A percentile compares a stretch with the other conserved stretches of the same genome.
These are phyloP conservation scores for Talaromyces pinophilus DNA, from an alignment of 2,329 filamentous ascomycete genomes.

Conservation along the genomic window DNA sequence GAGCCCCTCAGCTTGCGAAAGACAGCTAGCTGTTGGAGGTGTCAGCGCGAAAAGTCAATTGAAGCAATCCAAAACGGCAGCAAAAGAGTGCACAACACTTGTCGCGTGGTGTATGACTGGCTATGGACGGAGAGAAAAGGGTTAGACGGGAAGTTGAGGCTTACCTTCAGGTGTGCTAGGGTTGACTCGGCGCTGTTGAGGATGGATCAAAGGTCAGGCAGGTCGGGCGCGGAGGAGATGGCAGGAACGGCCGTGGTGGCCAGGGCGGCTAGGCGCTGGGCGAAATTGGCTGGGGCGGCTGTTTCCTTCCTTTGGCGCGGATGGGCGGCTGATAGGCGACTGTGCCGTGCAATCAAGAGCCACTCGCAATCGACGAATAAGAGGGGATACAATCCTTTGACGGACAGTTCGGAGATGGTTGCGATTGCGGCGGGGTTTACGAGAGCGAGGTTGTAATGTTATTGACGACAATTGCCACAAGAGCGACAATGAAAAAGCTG, in stretches of 20 bases:
- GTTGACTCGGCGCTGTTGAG: slow-evolving; percentile 12
- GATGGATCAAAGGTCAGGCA: slow-evolving; percentile 17
- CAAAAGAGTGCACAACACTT: not conserved
- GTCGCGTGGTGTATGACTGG: not conserved
- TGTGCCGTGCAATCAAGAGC: not conserved
- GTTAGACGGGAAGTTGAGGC: not conserved
- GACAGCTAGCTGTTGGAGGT: slow-evolving; percentile 11
- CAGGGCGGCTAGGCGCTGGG: slow-evolving; percentile 11
- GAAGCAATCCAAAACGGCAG: not conserved
- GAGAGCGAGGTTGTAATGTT: not conserved
- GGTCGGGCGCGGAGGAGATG: slow-evolving; percentile 20
- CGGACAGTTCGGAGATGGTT: not conserved
- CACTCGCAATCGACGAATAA: not conserved
- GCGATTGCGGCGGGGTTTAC: not conserved
- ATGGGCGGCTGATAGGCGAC: slow-evolving; percentile 12
- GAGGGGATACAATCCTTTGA: not conserved
- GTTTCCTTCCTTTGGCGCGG: slow-evolving; percentile 8
- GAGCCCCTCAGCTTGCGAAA: slow-evolving; percentile 14
- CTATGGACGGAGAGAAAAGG: not conserved
- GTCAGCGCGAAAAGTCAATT: slow-evolving; percentile 17
- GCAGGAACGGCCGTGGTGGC: slow-evolving; percentile 12
- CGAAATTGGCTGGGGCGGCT: slow-evolving; percentile 4
- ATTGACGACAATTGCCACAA: not conserved
- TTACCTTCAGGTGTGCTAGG: not conserved
- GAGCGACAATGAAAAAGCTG: not conserved